Evolutionary conservation across 2,329 filamentous ascomycete species (phyloP).

Genomic region (Tolypocladium guangdongense): DNA sequence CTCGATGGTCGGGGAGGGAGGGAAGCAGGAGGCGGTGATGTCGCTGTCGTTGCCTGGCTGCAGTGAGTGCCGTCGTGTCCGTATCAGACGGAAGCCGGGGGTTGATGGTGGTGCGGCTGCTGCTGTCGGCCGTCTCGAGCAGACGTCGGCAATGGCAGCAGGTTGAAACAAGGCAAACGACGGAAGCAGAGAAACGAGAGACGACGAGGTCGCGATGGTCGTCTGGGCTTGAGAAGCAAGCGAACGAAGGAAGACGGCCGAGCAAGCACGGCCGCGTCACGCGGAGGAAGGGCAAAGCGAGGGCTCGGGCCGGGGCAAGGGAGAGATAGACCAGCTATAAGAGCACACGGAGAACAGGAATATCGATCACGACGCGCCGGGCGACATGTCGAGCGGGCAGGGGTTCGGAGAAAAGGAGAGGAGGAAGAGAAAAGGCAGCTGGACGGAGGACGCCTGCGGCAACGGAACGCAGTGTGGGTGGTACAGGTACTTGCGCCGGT

Average conservation of each 20-base stretch:
- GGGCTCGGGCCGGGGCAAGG: not conserved
- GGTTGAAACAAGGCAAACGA: not conserved
- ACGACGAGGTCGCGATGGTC: not conserved
- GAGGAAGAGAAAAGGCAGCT: not conserved
- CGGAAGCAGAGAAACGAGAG: not conserved
- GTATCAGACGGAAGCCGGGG: not conserved
- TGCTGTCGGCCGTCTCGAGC: not conserved
- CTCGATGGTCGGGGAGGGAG: not conserved
- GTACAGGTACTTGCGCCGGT: not conserved
- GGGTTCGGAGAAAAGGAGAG: not conserved
- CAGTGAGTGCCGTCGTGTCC: not conserved
- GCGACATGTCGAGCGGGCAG: conserved; percentile 8
- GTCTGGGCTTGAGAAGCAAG: no score
- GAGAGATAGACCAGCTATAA: conserved; percentile 17
- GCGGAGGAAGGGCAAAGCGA: not conserved
- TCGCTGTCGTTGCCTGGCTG: not conserved
- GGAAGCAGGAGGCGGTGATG: not conserved
- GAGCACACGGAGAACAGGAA: conserved; percentile 11
- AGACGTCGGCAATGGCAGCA: not conserved
- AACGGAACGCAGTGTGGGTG: not conserved
- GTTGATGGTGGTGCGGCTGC: not conserved
- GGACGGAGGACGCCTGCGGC: not conserved
- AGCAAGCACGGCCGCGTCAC: conserved; percentile 1
- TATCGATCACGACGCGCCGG: conserved; percentile 13
- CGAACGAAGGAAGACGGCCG: not conserved